phyloP scores from a whole-genome alignment of 1,284 basidiomycete genomes.

The Moniliella sp. region DNA sequence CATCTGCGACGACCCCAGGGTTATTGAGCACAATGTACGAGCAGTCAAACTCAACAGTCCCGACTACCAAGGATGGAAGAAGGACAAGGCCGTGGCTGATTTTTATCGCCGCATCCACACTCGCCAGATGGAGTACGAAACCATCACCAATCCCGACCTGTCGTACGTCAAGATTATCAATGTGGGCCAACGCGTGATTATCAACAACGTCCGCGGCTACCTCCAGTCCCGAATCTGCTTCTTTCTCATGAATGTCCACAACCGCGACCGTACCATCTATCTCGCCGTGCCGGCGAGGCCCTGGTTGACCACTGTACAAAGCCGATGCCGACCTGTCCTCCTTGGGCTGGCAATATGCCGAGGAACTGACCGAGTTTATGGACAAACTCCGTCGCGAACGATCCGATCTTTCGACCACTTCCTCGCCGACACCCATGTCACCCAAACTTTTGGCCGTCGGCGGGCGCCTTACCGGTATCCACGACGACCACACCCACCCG shows the following conservation, averaged over 20 bases:
- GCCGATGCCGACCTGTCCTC: conserved; percentile 89
- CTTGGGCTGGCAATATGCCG: conserved; percentile 81
- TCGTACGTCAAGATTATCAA: conserved; percentile 92
- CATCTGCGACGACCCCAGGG: conserved; percentile 47
- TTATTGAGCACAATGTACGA: conserved; percentile 79
- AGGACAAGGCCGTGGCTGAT: conserved; percentile 68
- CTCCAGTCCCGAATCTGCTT: conserved; percentile 72
- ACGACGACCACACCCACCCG: too few species aligned
- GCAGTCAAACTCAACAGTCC: conserved; percentile 94
- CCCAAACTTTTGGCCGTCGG: too few species aligned
- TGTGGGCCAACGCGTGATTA: conserved; percentile 41
- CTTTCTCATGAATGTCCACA: conserved; percentile 96
- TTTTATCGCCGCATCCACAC: conserved; percentile 72
- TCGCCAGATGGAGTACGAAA: conserved; percentile 70
- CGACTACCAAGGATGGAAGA: conserved; percentile 79
- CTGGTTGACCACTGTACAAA: conserved; percentile 93
- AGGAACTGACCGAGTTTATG: conserved; percentile 37
- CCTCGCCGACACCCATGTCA: too few species aligned
- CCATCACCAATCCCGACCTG: conserved; percentile 49
- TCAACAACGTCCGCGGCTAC: conserved; percentile 62
- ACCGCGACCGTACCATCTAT: conserved; percentile 56
- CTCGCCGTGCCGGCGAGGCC: conserved; percentile 31
- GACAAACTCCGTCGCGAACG: conserved; percentile 18
- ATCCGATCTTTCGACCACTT: too few species aligned
- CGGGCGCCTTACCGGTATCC: too few species aligned